Evolutionary conservation across 2,329 filamentous ascomycete genomes (phyloP).

Genomic region (Penicillium polonicum): DNA sequence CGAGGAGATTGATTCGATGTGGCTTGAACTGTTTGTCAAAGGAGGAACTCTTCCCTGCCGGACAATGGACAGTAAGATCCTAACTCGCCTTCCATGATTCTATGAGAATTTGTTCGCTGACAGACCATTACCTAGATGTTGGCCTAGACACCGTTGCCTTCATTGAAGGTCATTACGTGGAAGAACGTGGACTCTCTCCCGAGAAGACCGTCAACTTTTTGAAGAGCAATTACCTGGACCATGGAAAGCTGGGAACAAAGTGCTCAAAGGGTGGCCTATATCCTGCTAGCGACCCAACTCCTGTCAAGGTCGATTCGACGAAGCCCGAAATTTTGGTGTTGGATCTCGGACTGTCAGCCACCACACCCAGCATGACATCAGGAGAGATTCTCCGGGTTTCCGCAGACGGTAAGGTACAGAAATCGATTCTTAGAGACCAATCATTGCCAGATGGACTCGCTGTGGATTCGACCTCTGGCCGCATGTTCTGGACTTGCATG

Average conservation of each 20-base stretch:
- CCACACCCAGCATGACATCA: conserved; percentile 9
- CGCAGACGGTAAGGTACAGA: conserved; percentile 2
- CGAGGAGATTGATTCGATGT: conserved; percentile 52
- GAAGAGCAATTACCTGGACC: conserved; percentile 45
- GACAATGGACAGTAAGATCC: conserved; percentile 46
- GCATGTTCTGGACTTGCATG: conserved; percentile 55
- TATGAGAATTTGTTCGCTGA: neutral
- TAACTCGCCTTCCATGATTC: neutral
- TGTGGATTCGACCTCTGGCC: too few species aligned
- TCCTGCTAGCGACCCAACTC: conserved; percentile 19
- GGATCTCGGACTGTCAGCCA: conserved; percentile 26
- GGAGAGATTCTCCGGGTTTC: conserved; percentile 23
- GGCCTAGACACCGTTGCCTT: conserved; percentile 55
- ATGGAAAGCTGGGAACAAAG: conserved; percentile 51
- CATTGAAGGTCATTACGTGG: conserved; percentile 55
- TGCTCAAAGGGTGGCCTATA: conserved; percentile 44
- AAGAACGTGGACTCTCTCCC: conserved; percentile 47
- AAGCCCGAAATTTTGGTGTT: conserved; percentile 19
- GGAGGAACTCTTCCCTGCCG: conserved; percentile 31
- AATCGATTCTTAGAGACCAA: conserved; percentile 16
- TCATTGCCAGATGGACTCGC: conserved; percentile 49
- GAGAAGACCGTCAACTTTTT: conserved; percentile 49
- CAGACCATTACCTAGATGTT: conserved; percentile 31
- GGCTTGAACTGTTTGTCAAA: conserved; percentile 43
- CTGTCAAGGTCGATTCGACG: neutral